Evolutionary conservation across 257 asterid genomes (phyloP).

Genomic region (Nicotiana otophora): DNA sequence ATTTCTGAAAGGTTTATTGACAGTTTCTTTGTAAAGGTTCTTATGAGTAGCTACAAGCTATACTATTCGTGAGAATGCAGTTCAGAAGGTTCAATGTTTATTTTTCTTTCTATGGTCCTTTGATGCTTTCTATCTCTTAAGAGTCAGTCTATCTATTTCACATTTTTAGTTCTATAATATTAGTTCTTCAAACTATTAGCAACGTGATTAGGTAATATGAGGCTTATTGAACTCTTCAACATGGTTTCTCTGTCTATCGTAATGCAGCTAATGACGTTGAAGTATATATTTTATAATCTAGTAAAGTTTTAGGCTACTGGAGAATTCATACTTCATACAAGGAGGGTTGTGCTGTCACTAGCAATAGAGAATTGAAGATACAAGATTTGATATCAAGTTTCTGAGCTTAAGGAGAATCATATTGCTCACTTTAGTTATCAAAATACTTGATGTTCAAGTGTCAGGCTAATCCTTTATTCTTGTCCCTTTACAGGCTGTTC

Average conservation of each 20-base stretch:
- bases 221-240: not conserved
- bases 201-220: too few relatives aligned
- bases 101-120: too few relatives aligned
- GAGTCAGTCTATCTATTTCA: too few relatives aligned
- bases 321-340: not conserved
- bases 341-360: not conserved
- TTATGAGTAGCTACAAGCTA: too few relatives aligned
- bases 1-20: not conserved
- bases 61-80: too few relatives aligned
- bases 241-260: not conserved
- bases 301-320: not conserved
- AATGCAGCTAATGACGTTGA: not conserved
- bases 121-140: too few relatives aligned
- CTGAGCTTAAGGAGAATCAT: not conserved
- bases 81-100: too few relatives aligned
- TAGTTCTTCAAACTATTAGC: too few relatives aligned
- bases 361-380: not conserved
- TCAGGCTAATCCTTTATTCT: slow-evolving; percentile 9
- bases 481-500: slow-evolving; percentile 49
- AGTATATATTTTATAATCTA: not conserved
- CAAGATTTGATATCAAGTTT: not conserved
- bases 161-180: too few relatives aligned
- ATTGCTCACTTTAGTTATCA: not conserved
- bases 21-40: not conserved
- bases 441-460: not conserved